A percentile compares a stretch with the other conserved stretches of the same genome.
phyloP scores from a whole-genome alignment of 163 green algal species.

The Scenedesmus sp. region DNA sequence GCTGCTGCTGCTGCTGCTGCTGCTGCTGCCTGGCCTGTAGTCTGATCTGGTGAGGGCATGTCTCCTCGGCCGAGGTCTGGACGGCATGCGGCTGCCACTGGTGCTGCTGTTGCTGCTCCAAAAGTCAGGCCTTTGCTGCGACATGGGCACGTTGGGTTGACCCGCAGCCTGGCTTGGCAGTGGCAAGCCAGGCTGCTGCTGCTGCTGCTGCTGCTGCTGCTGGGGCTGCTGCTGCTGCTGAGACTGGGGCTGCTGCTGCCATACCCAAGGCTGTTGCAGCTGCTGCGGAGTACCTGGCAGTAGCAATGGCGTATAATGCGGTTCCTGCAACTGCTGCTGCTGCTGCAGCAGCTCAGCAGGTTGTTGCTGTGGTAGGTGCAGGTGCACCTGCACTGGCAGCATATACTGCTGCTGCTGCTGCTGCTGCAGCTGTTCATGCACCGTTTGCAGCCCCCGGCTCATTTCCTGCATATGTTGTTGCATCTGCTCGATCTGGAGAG shows the following conservation, averaged over 20 bases:
- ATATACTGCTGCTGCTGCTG: not conserved
- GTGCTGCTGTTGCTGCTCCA: not conserved
- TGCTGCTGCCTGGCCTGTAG: not conserved
- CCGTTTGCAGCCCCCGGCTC: not conserved
- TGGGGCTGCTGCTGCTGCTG: not conserved
- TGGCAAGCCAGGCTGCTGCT: not conserved
- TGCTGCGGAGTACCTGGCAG: not conserved
- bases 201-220: not conserved
- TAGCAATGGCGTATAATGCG: not conserved
- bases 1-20: slow-evolving; percentile 9
- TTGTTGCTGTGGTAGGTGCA: not conserved
- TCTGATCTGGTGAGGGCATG: not conserved
- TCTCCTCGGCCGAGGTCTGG: not conserved
- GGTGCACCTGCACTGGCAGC: not conserved
- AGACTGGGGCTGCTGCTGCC: not conserved
- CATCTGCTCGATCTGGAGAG: not conserved
- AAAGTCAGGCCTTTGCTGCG: not conserved
- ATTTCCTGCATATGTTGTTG: not conserved
- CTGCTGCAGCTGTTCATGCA: not conserved
- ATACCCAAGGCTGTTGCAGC: not conserved
- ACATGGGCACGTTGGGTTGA: not conserved
- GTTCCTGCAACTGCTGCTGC: not conserved
- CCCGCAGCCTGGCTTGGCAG: not conserved
- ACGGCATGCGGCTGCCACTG: not conserved
- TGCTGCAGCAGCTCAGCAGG: not conserved